phyloP scores from a whole-genome alignment of 345 rosid species.

The Eucalyptus urophylla region DNA sequence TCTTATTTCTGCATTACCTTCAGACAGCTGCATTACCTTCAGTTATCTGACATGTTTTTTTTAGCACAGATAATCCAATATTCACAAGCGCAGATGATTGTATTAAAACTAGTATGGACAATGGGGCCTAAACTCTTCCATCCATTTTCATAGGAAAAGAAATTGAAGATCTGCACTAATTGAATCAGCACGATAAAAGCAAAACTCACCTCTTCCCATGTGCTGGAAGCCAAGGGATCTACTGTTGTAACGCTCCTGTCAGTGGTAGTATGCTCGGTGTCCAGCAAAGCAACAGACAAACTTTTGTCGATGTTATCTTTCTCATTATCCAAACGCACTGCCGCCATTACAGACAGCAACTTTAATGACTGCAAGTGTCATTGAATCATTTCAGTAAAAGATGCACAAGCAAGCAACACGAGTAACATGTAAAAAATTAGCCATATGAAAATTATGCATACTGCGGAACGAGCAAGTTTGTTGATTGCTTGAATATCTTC shows the following conservation, averaged over 20 bases:
- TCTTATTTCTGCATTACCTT: no score
- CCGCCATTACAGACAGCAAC: neutral
- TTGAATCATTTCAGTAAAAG: no score
- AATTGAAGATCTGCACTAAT: neutral
- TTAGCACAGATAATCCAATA: no score
- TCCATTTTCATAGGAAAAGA: neutral
- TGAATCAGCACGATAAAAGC: neutral
- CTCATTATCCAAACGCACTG: neutral
- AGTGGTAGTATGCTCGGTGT: constrained; percentile 17
- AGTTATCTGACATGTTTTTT: neutral
- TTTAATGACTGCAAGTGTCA: no score
- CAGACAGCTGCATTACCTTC: neutral
- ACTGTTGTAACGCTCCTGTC: neutral
- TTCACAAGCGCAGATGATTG: no score
- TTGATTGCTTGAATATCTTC: constrained; percentile 89
- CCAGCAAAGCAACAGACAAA: neutral
- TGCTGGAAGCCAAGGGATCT: no score
- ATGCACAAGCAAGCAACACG: no score
- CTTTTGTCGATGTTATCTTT: neutral
- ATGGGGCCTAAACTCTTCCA: no score
- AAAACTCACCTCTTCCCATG: constrained; percentile 13
- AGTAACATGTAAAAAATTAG: no score
- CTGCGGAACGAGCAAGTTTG: no score
- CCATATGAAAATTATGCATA: no score
- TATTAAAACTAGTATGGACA: neutral